Evolutionary conservation across 805 yeast genomes (phyloP).

Genomic region (Kodamaea jinghongensis): DNA sequence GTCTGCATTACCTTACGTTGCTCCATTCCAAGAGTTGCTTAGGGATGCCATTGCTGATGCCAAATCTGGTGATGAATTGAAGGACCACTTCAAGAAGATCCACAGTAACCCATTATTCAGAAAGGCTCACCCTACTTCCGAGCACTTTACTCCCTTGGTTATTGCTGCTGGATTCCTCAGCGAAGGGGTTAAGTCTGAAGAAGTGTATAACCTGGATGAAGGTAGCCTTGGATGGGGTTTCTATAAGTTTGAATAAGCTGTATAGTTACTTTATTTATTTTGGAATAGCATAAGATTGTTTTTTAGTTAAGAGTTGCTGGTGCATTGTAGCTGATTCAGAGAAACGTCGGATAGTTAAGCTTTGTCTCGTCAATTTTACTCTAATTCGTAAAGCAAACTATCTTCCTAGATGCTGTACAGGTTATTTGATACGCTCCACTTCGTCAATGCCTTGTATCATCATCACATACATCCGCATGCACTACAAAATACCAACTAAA

Average conservation of each 20-base stretch:
- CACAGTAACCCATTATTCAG: conserved; percentile 32
- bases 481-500: too few relatives aligned
- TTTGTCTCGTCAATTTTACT: too few relatives aligned
- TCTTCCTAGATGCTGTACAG: too few relatives aligned
- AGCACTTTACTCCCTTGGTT: conserved; percentile 67
- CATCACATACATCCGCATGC: too few relatives aligned
- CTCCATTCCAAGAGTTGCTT: conserved; percentile 50
- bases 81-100: conserved; percentile 37
- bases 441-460: too few relatives aligned
- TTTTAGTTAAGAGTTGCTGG: too few relatives aligned
- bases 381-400: too few relatives aligned
- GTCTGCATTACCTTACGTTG: conserved; percentile 44
- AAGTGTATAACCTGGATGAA: conserved; percentile 43
- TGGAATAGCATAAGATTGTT: background rate
- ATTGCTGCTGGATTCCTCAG: conserved; percentile 58
- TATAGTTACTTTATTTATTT: background rate
- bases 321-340: too few relatives aligned
- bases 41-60: conserved; percentile 32
- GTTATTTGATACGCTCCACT: too few relatives aligned
- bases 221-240: conserved; percentile 69
- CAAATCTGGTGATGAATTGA: conserved; percentile 24
- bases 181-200: conserved; percentile 27
- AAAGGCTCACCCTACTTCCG: conserved; percentile 71
- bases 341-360: too few relatives aligned
- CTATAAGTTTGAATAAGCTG: conserved; percentile 44